Conservation (phyloP, 768 basidiomycete genomes). For the Russula olivacea region DNA sequence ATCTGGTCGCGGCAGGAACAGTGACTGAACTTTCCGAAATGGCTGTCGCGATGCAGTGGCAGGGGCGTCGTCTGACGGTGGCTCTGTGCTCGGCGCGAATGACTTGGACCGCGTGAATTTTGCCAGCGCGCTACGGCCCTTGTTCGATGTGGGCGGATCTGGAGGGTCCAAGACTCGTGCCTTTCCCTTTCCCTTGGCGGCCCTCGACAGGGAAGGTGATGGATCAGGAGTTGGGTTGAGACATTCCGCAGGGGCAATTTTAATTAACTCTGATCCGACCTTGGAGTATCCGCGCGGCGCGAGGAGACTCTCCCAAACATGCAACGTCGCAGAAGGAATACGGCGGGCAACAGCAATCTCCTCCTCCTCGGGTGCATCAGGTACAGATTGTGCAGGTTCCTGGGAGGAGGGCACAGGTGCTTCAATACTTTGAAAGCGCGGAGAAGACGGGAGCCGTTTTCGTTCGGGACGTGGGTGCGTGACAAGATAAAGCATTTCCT, state of each 20-base stretch:
- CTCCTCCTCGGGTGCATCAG: conserved; percentile 40
- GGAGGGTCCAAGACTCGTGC: background rate
- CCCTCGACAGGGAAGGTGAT: background rate
- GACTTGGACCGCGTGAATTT: conserved; percentile 60
- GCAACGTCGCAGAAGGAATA: conserved; percentile 55
- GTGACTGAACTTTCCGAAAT: conserved; percentile 39
- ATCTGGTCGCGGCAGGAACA: conserved; percentile 16
- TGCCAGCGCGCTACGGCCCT: conserved; percentile 42
- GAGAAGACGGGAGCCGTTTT: conserved; percentile 1
- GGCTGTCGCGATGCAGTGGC: conserved; percentile 34
- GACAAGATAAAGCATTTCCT: conserved; percentile 21
- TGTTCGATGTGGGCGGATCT: conserved; percentile 5
- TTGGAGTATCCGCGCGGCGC: conserved; percentile 62
- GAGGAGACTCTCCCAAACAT: conserved; percentile 67
- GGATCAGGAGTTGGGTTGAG: conserved; percentile 10
- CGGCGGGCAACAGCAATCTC: conserved; percentile 52
- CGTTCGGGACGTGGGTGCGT: conserved; percentile 22
- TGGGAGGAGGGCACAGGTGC: conserved; percentile 4
- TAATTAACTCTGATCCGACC: conserved; percentile 50
- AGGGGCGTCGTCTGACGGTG: conserved; percentile 21
- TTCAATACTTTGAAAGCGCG: background rate
- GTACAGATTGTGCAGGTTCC: background rate
- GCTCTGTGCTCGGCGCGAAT: conserved; percentile 41
- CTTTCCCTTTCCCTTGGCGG: conserved; percentile 9
- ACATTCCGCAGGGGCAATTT: conserved; percentile 24